Base-by-base conservation (phyloP, 768 basidiomycete species). In the Lactarius psammicola region DNA sequence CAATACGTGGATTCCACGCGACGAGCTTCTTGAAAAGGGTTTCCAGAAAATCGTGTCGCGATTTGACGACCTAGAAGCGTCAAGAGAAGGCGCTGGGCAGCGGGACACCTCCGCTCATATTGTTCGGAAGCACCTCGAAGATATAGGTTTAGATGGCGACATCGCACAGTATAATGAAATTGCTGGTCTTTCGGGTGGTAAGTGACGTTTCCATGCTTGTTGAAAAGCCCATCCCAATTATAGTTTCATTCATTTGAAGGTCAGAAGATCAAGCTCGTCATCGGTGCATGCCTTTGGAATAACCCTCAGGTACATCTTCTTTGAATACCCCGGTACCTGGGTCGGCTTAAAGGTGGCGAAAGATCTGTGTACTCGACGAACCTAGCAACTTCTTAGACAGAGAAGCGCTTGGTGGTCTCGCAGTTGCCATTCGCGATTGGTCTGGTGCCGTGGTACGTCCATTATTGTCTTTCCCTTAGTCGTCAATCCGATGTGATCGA, bases 111-210 rank as follows among this genome's bases (percentile, higher is more conserved):
- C 87, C 40, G 85, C 85, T 18, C 83, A 87, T 71, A 79, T 92
- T 56, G 91, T 98, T 56, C 85, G 95, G 70, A 93, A 95, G 77
- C 93, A 95, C 71, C 79, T 98, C 55, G 94, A 97, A 76, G 95
- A 95, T 70, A 93, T 98, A 70, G 96, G 95, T 40, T 82, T 98
- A 44, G 94, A 98, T 78, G 95, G 95, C 51, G 94, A 98, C 79
- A 98, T 98, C 66, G 95, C 95, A 13, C 94, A 97, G 77, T 98
- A 98, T 78, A 96, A 97, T 73, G 95, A 98, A 78, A 95, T 98
- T 73, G 85, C 86, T 40, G 95, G 96, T 44, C 80, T 98, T 54
- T 95, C 93, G 20, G 96, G 96, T 77, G 95, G 95, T 87, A 74
- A 70, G 80, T 68, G 20, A 46, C 3, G 9, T 20, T 51, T 34